Base-by-base conservation (phyloP, 2,329 filamentous ascomycete genomes). In the Venturia pyrina region DNA sequence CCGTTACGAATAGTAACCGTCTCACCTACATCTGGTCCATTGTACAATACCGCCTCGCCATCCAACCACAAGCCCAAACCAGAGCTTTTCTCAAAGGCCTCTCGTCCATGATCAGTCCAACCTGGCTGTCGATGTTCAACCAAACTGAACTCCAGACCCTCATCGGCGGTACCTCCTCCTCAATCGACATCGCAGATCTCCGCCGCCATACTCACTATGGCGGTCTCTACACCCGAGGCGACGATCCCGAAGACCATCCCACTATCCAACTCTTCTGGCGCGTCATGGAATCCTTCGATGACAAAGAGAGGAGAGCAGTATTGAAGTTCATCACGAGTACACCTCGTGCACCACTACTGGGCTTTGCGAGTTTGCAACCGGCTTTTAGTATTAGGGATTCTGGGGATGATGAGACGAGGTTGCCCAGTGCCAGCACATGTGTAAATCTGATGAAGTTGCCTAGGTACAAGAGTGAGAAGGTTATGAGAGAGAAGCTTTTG, bases 41-140 rank as follows among this genome's bases (percentile, higher is more conserved):
- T 67, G 91, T 91, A 13, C 88, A 90, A 13, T 93, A 98, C 75
- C 89, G 93, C 13, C 85, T 99, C 0, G 87, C 92, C 65, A 82
- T 85, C 1, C 95, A 98, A 73, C 90, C 91, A 0, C 84, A 84
- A 62, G 78, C 82, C n/a, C 92, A 97, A 73, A 97, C 93, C 0
- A 83, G 87, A 28, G 91, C 92, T 1, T 99, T 99, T 75, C 83
- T 99, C 8, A 87, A 87, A 66, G 95, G 95, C 0, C 85, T 99
- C 1, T 87, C 89, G 28, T 83, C 88, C 69, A 96, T 99, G 73
- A 95, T 99, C 69, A 89, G 93, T 67, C 93, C 93, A 0, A 86
- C 86, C 3, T 99, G 95, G 95, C 83, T 99, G 5, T 92, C 89
- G 71, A 98, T 99, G 95, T 99, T 99, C 81, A 99, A 99, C 76